A percentile compares a stretch with the other conserved stretches of the same genome.
These are phyloP conservation scores for Babesia caballi DNA, from an alignment of 169 alveolate genomes.

Conservation along the genomic window DNA sequence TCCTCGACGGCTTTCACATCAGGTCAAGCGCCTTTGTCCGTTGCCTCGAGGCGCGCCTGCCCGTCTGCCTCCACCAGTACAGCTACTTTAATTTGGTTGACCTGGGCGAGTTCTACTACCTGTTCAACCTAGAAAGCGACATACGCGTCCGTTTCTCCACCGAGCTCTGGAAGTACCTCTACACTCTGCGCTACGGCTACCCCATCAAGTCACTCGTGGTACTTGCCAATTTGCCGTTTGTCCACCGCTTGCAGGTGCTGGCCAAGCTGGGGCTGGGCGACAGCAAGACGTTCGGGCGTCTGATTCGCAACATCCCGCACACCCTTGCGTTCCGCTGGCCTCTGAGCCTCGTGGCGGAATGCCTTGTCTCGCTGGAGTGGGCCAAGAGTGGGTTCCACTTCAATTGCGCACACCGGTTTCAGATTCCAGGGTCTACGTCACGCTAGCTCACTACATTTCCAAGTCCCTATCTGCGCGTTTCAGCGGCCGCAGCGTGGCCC, in stretches of 20 bases:
- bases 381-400: background rate
- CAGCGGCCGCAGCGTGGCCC: conserved; percentile 15
- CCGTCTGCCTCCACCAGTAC: conserved; percentile 43
- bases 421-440: conserved; percentile 31
- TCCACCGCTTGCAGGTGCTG: conserved; percentile 19
- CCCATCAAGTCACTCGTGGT: conserved; percentile 59
- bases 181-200: conserved; percentile 59
- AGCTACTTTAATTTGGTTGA: conserved; percentile 56
- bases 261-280: conserved; percentile 41
- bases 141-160: conserved; percentile 47
- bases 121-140: conserved; percentile 33
- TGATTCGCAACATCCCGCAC: conserved; percentile 59
- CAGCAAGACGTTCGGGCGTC: conserved; percentile 34
- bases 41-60: conserved; percentile 33
- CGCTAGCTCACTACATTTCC: conserved; percentile 32
- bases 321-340: conserved; percentile 61
- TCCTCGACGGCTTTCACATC: conserved; percentile 41
- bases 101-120: conserved; percentile 53
- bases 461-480: background rate
- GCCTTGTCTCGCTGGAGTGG: conserved; percentile 15
- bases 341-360: conserved; percentile 38
- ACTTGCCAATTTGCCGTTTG: background rate
- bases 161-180: conserved; percentile 61
- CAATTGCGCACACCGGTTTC: background rate
- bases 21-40: conserved; percentile 13